Evolutionary conservation across 768 basidiomycete genomes (phyloP).

Genomic region (Macrocybe gigantea): DNA sequence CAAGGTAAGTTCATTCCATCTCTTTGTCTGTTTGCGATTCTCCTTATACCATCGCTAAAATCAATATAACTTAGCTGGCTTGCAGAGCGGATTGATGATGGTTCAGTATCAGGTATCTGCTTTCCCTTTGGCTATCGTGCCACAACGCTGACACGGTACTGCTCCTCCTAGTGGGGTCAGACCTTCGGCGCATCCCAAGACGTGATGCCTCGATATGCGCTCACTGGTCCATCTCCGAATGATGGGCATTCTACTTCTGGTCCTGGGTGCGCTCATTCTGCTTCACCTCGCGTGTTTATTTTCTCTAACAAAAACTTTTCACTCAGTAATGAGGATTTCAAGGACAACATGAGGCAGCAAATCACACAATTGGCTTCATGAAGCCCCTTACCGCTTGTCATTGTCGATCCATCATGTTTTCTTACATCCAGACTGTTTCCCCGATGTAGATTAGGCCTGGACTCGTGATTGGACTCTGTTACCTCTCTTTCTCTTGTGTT

Average conservation of each 20-base stretch:
- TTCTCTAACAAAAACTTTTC: too few species aligned
- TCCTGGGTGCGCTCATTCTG: conserved; percentile 21
- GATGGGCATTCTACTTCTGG: conserved; percentile 54
- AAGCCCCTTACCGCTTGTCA: too few species aligned
- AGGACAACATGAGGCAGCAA: too few species aligned
- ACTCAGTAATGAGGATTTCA: too few species aligned
- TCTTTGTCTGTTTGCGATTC: neutral
- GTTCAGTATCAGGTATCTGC: conserved; percentile 47
- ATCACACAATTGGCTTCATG: too few species aligned
- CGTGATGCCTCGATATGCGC: conserved; percentile 9
- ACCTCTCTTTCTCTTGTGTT: too few species aligned
- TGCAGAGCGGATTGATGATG: conserved; percentile 35
- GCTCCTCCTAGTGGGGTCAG: conserved; percentile 20
- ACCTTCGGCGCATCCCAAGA: conserved; percentile 19
- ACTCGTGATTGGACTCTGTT: too few species aligned
- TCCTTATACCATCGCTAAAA: neutral
- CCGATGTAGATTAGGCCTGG: too few species aligned
- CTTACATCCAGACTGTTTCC: too few species aligned
- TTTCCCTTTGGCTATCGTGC: conserved; percentile 49
- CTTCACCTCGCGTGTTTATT: too few species aligned
- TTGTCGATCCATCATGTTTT: too few species aligned
- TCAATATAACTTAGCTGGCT: conserved; percentile 27
- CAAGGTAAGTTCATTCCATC: conserved; percentile 22
- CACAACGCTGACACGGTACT: conserved; percentile 13
- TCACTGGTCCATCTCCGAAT: conserved; percentile 49